A percentile compares a stretch with the other conserved stretches of the same genome.
phyloP scores from a whole-genome alignment of 129 eudicot species.

The Chrysanthemum seticuspe region DNA sequence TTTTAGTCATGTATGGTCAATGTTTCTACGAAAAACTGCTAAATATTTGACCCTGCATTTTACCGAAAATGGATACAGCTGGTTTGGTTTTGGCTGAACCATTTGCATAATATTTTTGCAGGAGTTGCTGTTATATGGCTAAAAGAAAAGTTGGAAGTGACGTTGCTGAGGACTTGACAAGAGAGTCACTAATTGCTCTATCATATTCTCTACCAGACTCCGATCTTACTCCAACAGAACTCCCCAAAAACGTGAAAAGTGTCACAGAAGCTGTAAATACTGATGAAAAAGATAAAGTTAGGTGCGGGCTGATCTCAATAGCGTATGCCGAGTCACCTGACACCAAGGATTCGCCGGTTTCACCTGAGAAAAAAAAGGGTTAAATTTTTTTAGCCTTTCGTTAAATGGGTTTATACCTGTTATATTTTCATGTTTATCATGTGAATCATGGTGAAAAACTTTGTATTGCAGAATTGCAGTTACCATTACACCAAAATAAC shows the following conservation, averaged over 20 bases:
- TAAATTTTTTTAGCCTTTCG: slow-evolving; percentile 21
- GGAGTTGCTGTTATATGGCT: slow-evolving; percentile 52
- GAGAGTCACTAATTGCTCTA: slow-evolving; percentile 78
- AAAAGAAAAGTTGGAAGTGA: slow-evolving; percentile 50
- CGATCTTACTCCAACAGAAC: slow-evolving; percentile 5
- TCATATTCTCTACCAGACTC: slow-evolving; percentile 55
- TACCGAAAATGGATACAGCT: neutral
- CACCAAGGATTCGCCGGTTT: slow-evolving; percentile 31
- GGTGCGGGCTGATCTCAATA: slow-evolving; percentile 61
- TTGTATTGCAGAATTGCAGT: neutral
- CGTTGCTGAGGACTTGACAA: slow-evolving; percentile 52
- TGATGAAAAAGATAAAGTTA: slow-evolving; percentile 44
- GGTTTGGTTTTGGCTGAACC: slow-evolving; percentile 21
- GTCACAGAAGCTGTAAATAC: slow-evolving; percentile 26
- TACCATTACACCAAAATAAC: slow-evolving; percentile 16
- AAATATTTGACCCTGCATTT: slow-evolving; percentile 1
- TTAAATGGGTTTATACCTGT: slow-evolving; percentile 10
- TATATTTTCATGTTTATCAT: slow-evolving; percentile 14
- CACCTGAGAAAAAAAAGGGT: slow-evolving; percentile 41
- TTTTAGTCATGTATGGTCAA: no score
- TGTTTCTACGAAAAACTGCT: neutral
- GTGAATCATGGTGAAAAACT: slow-evolving; percentile 23
- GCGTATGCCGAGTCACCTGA: slow-evolving; percentile 59
- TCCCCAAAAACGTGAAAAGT: slow-evolving; percentile 28
- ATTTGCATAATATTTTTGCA: slow-evolving; percentile 17